Conservation (phyloP, 176 grass and related monocot genomes). For the Carex littledalei region DNA sequence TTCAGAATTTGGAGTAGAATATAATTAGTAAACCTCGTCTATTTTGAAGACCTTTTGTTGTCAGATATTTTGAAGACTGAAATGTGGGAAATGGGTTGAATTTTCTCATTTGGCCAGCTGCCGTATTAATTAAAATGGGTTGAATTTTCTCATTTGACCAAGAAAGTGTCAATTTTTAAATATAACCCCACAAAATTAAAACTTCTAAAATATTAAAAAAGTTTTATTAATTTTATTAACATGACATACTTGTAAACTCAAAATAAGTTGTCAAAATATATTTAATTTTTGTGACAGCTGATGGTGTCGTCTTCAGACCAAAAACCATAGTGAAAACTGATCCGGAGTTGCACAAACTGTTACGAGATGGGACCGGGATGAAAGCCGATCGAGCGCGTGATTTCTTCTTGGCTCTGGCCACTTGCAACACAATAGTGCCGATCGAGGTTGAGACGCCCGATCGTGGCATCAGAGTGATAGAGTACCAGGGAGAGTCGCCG, state of each 20-base stretch:
- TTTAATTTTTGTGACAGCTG: constrained; percentile 8
- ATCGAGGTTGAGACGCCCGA: constrained; percentile 30
- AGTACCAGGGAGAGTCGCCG: constrained; percentile 95
- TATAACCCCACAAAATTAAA: background rate
- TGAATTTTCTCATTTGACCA: background rate
- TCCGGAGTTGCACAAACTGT: constrained; percentile 36
- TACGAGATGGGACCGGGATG: constrained; percentile 32
- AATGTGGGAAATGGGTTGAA: background rate
- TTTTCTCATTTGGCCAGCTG: background rate
- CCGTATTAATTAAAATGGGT: background rate
- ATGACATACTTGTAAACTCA: background rate
- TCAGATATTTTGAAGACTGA: background rate
- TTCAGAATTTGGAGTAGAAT: background rate
- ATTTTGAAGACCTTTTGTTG: background rate
- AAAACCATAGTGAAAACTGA: constrained; percentile 63
- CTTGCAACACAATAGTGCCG: constrained; percentile 93
- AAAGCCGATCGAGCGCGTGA: constrained; percentile 44
- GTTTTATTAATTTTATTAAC: background rate
- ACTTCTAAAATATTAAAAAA: background rate
- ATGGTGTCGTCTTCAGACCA: constrained; percentile 25
- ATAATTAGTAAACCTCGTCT: background rate
- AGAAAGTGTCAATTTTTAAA: background rate
- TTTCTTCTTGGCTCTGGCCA: constrained; percentile 67
- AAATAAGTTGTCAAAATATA: background rate
- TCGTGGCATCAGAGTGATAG: constrained; percentile 42